Conservation (phyloP, 306 rosid genomes). For the Cucurbita ficifolia region DNA sequence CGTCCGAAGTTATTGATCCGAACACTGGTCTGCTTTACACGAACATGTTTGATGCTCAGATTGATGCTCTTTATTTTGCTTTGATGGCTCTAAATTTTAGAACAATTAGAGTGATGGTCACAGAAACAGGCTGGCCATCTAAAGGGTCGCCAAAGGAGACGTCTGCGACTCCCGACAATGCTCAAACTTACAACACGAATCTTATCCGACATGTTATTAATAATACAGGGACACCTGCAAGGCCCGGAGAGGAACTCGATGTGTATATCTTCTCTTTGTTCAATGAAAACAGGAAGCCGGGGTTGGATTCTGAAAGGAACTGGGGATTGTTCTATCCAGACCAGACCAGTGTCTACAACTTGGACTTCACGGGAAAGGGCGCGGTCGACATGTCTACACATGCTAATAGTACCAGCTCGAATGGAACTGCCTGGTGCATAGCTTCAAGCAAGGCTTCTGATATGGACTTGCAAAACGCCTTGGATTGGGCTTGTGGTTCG, state of each 20-base stretch:
- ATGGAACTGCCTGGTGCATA: slow-evolving; percentile 80
- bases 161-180: slow-evolving; percentile 61
- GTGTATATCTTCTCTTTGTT: slow-evolving; percentile 44
- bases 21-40: slow-evolving; percentile 88
- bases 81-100: slow-evolving; percentile 77
- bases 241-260: slow-evolving; percentile 30
- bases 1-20: slow-evolving; percentile 90
- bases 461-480: slow-evolving; percentile 76
- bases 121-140: slow-evolving; percentile 99
- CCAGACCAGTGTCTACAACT: slow-evolving; percentile 85
- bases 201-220: slow-evolving; percentile 42
- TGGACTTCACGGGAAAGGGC: slow-evolving; percentile 78
- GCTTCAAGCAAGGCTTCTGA: slow-evolving; percentile 74
- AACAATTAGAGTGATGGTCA: slow-evolving; percentile 77
- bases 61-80: slow-evolving; percentile 85
- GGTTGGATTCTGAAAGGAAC: slow-evolving; percentile 90
- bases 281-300: slow-evolving; percentile 90
- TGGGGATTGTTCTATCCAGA: slow-evolving; percentile 96
- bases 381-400: slow-evolving; percentile 42
- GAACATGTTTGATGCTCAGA: slow-evolving; percentile 93
- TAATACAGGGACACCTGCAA: slow-evolving; percentile 38
- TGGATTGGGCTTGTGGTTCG: slow-evolving; percentile 95
- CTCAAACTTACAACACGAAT: slow-evolving; percentile 65
- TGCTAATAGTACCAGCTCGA: slow-evolving; percentile 44
- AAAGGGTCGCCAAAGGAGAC: slow-evolving; percentile 92